A percentile compares a stretch with the other conserved stretches of the same genome.
Conservation (phyloP, 73 alveolate species). For the Tetrahymena thermophila region DNA sequence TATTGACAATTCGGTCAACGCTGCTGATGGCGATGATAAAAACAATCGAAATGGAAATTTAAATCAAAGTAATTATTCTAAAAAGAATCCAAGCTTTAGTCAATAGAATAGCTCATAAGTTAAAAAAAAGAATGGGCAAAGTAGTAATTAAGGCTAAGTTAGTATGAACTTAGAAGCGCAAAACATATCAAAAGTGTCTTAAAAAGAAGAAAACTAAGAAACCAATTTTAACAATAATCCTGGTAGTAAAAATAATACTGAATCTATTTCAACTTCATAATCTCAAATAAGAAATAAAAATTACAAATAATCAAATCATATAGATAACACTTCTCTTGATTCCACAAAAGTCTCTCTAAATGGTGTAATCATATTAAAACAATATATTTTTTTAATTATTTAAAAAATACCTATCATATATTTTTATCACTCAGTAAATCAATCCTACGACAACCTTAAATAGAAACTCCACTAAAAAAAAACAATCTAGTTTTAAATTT, state of each 20-base stretch:
- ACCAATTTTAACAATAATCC: not conserved
- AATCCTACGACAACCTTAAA: no score
- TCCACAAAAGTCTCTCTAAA: not conserved
- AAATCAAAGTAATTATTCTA: not conserved
- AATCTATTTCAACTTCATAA: not conserved
- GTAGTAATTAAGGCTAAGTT: not conserved
- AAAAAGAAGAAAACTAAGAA: not conserved
- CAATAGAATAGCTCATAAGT: not conserved
- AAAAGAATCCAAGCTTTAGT: not conserved
- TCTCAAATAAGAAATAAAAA: not conserved
- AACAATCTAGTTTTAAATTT: no score
- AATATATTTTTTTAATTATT: no score
- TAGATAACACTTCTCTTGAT: not conserved
- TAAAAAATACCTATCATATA: not conserved
- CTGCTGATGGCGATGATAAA: not conserved
- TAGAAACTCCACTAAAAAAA: no score
- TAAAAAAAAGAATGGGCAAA: not conserved
- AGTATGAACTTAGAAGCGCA: not conserved
- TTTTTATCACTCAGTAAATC: not conserved
- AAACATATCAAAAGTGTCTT: not conserved
- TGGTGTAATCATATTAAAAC: not conserved
- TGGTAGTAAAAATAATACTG: not conserved
- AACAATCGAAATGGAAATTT: not conserved
- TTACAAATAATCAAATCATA: not conserved
- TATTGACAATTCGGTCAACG: not conserved